These are phyloP conservation scores for Fusarium nelsonii DNA, from an alignment of 2,329 filamentous ascomycete species.

Conservation along the genomic window DNA sequence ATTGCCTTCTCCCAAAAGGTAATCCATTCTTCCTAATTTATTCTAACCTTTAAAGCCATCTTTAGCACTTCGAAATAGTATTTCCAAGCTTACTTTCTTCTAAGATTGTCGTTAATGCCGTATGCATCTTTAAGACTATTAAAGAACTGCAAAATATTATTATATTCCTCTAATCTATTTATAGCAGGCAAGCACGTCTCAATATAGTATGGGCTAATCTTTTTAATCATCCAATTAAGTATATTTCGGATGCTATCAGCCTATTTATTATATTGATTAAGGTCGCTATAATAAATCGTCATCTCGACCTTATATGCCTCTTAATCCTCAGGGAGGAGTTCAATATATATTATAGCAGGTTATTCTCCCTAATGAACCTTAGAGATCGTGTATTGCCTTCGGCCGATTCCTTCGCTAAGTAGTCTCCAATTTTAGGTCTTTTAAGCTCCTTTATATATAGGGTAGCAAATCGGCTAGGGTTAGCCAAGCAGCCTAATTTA, in stretches of 20 bases:
- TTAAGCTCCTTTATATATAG: background rate
- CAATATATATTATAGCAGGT: background rate
- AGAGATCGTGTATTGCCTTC: background rate
- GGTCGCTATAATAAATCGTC: background rate
- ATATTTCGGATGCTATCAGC: background rate
- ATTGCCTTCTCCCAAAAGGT: too few species aligned
- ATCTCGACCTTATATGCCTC: background rate
- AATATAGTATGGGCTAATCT: background rate
- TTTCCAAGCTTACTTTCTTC: too few species aligned
- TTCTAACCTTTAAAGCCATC: too few species aligned
- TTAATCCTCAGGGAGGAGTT: background rate
- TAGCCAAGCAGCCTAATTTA: accelerated
- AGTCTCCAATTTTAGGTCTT: background rate
- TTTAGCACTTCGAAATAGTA: too few species aligned
- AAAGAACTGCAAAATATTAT: too few species aligned
- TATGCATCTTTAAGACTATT: too few species aligned
- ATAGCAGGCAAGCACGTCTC: background rate
- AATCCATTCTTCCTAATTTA: too few species aligned
- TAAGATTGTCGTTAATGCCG: too few species aligned
- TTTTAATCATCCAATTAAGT: background rate
- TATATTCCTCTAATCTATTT: background rate
- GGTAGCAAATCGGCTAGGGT: background rate
- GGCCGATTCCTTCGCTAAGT: background rate
- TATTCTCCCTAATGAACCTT: background rate
- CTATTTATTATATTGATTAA: background rate